Evolutionary conservation across 768 basidiomycete genomes (phyloP).

Genomic region (Lyophyllum shimeji): DNA sequence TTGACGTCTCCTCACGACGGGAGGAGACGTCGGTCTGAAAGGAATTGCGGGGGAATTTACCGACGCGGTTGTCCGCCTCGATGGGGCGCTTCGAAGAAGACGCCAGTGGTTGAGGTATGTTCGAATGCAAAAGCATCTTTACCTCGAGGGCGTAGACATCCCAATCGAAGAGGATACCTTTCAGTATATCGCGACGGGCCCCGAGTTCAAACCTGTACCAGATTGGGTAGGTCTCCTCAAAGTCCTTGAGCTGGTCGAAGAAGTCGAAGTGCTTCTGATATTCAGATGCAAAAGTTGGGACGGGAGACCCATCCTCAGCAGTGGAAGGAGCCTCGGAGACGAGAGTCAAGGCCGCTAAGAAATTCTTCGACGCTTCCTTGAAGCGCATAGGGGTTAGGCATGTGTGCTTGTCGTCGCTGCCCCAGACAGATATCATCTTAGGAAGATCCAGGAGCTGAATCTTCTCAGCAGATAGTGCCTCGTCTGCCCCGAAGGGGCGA

Average conservation of each 20-base stretch:
- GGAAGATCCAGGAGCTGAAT: too few relatives aligned
- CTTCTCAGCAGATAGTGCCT: too few relatives aligned
- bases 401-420: background rate
- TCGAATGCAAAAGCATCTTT: background rate
- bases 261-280: conserved; percentile 2
- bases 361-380: conserved; percentile 3
- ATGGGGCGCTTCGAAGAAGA: too few relatives aligned
- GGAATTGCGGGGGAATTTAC: background rate
- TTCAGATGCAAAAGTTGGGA: background rate
- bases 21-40: background rate
- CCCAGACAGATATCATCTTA: background rate
- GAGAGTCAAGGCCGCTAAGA: background rate
- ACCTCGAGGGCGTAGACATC: background rate
- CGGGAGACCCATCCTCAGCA: background rate
- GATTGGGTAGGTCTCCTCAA: conserved; percentile 5
- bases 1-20: background rate
- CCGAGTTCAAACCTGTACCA: conserved; percentile 13
- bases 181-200: conserved; percentile 5
- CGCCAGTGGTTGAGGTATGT: too few relatives aligned
- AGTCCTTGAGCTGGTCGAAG: conserved; percentile 5
- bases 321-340: background rate
- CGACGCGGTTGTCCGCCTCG: background rate
- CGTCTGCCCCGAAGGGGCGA: too few relatives aligned
- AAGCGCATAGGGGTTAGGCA: background rate
- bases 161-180: conserved; percentile 1